These are phyloP conservation scores for Ceratocystis colombiana DNA, from an alignment of 2,329 filamentous ascomycete genomes.

Conservation along the genomic window DNA sequence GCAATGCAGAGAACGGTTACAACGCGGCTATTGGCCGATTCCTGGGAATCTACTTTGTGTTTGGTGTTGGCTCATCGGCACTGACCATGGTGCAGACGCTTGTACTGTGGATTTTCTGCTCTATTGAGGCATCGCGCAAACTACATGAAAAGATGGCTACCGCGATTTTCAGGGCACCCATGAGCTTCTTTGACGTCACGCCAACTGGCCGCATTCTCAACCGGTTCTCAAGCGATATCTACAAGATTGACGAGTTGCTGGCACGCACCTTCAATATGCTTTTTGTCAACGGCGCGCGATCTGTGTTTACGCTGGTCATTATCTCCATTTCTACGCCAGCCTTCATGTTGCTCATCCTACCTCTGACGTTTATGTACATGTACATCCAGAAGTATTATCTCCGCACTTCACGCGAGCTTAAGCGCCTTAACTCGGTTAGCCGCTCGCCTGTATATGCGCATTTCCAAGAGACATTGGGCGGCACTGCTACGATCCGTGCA, in stretches of 20 bases:
- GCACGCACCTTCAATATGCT: constrained; percentile 97
- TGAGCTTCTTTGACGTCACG: constrained; percentile 98
- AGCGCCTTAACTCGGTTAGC: constrained; percentile 88
- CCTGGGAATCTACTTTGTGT: constrained; percentile 89
- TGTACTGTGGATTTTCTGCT: constrained; percentile 98
- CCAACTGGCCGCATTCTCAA: constrained; percentile 94
- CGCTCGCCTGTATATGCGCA: constrained; percentile 95
- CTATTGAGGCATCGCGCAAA: constrained; percentile 95
- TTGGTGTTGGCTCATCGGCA: constrained; percentile 76
- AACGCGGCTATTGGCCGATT: constrained; percentile 80
- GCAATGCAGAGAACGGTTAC: constrained; percentile 54
- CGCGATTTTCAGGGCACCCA: constrained; percentile 92
- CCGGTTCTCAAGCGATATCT: constrained; percentile 79
- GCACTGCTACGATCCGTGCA: constrained; percentile 88
- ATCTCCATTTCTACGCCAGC: constrained; percentile 72
- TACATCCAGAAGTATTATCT: constrained; percentile 97
- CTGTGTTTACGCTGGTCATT: constrained; percentile 73
- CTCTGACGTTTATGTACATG: constrained; percentile 70
- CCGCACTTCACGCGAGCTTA: constrained; percentile 88
- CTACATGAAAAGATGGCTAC: constrained; percentile 95
- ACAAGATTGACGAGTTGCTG: constrained; percentile 81
- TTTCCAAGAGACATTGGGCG: constrained; percentile 93
- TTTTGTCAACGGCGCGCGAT: constrained; percentile 64
- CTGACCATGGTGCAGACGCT: constrained; percentile 86
- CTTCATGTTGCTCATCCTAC: constrained; percentile 72